Percentiles rank a stretch among this genome's conserved stretches.
Conservation (phyloP, 2,329 filamentous ascomycete species). For the Davidsoniella neocaledoniae region DNA sequence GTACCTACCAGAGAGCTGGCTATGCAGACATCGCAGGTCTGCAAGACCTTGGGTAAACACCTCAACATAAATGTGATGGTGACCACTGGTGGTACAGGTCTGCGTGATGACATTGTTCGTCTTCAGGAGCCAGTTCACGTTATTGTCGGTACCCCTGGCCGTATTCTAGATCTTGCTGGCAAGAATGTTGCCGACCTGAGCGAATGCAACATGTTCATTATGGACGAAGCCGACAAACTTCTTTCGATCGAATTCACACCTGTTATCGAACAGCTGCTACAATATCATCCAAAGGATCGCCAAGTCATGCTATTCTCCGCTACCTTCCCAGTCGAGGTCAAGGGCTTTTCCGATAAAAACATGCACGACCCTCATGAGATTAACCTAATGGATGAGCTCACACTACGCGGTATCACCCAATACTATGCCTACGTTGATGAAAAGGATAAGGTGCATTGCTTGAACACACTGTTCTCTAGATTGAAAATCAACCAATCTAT, state of each 20-base stretch:
- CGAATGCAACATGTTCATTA: conserved; percentile 94
- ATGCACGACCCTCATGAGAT: conserved; percentile 96
- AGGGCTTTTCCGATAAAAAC: conserved; percentile 96
- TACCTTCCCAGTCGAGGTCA: conserved; percentile 92
- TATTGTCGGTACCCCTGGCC: conserved; percentile 88
- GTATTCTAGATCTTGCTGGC: conserved; percentile 88
- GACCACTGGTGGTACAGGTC: conserved; percentile 84
- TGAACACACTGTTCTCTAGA: conserved; percentile 98
- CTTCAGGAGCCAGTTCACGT: conserved; percentile 91
- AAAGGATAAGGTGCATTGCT: conserved; percentile 96
- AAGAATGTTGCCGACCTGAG: conserved; percentile 94
- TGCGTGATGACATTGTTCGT: conserved; percentile 93
- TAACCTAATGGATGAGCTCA: conserved; percentile 98
- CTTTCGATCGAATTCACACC: conserved; percentile 93
- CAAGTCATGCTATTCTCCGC: conserved; percentile 99
- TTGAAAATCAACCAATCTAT: conserved; percentile 99
- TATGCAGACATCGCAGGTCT: conserved; percentile 96
- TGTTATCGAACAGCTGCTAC: conserved; percentile 87
- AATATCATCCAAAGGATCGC: conserved; percentile 90
- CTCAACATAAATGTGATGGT: conserved; percentile 98
- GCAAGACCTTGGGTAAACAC: conserved; percentile 95
- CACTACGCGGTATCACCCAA: conserved; percentile 91
- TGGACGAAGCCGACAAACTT: conserved; percentile 98
- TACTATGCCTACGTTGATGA: conserved; percentile 99
- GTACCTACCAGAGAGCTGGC: conserved; percentile 94